A percentile compares a stretch with the other conserved stretches of the same genome.
Conservation (phyloP, 345 rosid genomes). For the Populus davidiana region DNA sequence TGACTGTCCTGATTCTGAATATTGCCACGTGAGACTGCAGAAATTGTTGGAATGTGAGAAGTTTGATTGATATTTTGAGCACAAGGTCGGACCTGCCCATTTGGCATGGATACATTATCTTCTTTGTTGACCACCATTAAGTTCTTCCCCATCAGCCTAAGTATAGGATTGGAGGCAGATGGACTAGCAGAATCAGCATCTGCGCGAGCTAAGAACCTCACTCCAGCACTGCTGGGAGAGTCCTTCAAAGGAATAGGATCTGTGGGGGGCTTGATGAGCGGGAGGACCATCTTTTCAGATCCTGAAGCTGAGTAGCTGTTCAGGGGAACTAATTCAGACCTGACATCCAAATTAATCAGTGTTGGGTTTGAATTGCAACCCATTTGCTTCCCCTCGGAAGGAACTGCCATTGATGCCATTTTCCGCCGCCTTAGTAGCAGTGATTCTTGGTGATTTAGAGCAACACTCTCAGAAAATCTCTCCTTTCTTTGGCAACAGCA, state of each 20-base stretch:
- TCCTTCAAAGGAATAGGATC: slow-evolving; percentile 32
- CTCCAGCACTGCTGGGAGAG: slow-evolving; percentile 25
- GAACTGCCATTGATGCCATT: slow-evolving; percentile 36
- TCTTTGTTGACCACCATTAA: slow-evolving; percentile 90
- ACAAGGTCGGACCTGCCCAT: slow-evolving; percentile 32
- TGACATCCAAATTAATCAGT: slow-evolving; percentile 32
- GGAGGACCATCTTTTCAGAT: slow-evolving; percentile 37
- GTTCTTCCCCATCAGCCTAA: slow-evolving; percentile 96
- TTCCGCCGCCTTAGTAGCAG: slow-evolving; percentile 55
- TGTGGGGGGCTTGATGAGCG: slow-evolving; percentile 22
- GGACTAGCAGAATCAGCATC: slow-evolving; percentile 65
- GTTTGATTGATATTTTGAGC: slow-evolving; percentile 28
- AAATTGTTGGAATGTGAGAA: slow-evolving; percentile 36
- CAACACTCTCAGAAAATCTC: slow-evolving; percentile 43
- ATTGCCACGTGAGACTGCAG: slow-evolving; percentile 25
- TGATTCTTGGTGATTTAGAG: slow-evolving; percentile 51
- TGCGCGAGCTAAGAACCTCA: slow-evolving; percentile 27
- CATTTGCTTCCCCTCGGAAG: slow-evolving; percentile 33
- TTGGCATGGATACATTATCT: slow-evolving; percentile 41
- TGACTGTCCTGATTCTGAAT: slow-evolving; percentile 21
- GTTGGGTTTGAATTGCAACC: slow-evolving; percentile 22
- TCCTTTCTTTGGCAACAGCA: slow-evolving; percentile 95
- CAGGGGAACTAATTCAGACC: slow-evolving; percentile 36
- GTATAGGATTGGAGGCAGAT: slow-evolving; percentile 63
- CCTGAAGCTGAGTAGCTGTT: slow-evolving; percentile 34